A percentile compares a stretch with the other conserved stretches of the same genome.
Conservation (phyloP, 345 rosid species). For the Citrus unshiu region DNA sequence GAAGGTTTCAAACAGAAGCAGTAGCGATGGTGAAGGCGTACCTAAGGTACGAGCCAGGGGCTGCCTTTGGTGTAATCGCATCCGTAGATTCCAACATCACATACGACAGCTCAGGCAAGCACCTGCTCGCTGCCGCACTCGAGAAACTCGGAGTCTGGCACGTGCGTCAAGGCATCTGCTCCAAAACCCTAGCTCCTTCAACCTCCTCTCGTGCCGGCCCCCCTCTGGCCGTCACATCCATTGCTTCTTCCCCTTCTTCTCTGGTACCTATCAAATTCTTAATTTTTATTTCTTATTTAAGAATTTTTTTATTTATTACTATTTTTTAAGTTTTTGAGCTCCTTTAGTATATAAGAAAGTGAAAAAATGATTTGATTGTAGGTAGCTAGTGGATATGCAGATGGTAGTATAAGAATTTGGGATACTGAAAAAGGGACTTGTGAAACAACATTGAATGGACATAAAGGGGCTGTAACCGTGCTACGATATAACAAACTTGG, state of each 20-base stretch:
- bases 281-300: too few species aligned
- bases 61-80: slow-evolving; percentile 61
- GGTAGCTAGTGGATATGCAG: slow-evolving; percentile 70
- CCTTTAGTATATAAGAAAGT: neutral
- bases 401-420: slow-evolving; percentile 92
- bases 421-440: slow-evolving; percentile 76
- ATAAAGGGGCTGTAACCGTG: slow-evolving; percentile 85
- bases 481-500: slow-evolving; percentile 63
- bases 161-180: slow-evolving; percentile 83
- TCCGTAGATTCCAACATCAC: slow-evolving; percentile 63
- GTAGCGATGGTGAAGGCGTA: slow-evolving; percentile 69
- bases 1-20: neutral
- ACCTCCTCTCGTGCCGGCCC: slow-evolving; percentile 47
- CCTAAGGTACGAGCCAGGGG: slow-evolving; percentile 63
- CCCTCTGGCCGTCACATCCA: slow-evolving; percentile 52
- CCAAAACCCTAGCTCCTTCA: slow-evolving; percentile 56
- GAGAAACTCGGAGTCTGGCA: slow-evolving; percentile 92
- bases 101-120: slow-evolving; percentile 62
- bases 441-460: slow-evolving; percentile 74
- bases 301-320: neutral
- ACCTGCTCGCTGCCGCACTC: slow-evolving; percentile 75
- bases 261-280: slow-evolving; percentile 38
- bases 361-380: slow-evolving; percentile 11
- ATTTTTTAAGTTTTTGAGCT: neutral
- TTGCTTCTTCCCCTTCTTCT: slow-evolving; percentile 50